phyloP scores from a whole-genome alignment of 2,329 filamentous ascomycete genomes.

The Diaporthe sp. region DNA sequence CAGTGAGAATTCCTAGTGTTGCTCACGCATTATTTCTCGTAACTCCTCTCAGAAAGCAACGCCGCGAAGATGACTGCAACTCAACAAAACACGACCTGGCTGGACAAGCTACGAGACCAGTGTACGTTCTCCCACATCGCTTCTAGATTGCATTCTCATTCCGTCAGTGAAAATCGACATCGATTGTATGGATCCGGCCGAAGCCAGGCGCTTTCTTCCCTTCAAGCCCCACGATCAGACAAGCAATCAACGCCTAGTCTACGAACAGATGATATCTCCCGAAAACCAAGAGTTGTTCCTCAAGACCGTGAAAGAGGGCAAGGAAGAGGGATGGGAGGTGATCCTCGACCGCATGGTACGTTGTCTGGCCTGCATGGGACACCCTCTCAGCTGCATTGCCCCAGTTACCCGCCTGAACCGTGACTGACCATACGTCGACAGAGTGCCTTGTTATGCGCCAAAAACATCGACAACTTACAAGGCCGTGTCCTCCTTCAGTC shows the following conservation, averaged over 20 bases:
- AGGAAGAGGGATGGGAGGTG: neutral
- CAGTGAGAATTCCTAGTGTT: neutral
- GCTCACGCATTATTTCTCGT: neutral
- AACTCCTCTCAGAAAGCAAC: neutral
- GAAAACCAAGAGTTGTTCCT: neutral
- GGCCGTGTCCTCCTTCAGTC: neutral
- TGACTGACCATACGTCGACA: neutral
- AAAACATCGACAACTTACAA: neutral
- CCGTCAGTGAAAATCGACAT: neutral
- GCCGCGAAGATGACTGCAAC: neutral
- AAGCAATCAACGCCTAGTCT: neutral
- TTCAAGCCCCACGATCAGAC: neutral
- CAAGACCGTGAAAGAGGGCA: neutral
- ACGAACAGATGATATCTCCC: neutral
- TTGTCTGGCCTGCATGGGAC: neutral
- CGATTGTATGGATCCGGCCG: neutral
- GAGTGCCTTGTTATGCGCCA: neutral
- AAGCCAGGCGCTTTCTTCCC: neutral
- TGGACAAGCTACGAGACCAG: neutral
- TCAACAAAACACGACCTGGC: neutral
- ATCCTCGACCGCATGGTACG: neutral
- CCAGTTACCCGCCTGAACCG: no score
- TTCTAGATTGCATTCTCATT: neutral
- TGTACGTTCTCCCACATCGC: neutral
- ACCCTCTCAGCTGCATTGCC: neutral